A percentile compares a stretch with the other conserved stretches of the same genome.
Conservation (phyloP, 169 alveolate genomes). For the Toxoplasma gondii region DNA sequence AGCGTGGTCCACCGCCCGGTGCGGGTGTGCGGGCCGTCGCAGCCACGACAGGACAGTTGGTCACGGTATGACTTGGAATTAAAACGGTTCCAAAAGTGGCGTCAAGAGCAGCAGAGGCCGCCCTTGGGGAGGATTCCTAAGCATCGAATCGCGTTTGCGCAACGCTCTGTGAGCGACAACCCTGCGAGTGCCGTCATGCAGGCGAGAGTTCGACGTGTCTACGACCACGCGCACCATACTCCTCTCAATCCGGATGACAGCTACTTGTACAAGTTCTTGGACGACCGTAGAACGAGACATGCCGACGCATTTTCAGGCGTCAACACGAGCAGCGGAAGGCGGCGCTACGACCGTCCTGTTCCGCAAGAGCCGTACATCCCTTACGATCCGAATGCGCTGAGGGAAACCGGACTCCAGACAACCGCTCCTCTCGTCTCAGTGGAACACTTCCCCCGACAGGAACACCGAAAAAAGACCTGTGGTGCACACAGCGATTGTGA, state of each 20-base stretch:
- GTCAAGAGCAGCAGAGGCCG: slow-evolving; percentile 2
- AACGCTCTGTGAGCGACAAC: neutral
- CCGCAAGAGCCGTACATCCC: slow-evolving; percentile 5
- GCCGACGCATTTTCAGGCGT: slow-evolving; percentile 20
- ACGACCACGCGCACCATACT: slow-evolving; percentile 14
- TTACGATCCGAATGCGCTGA: neutral
- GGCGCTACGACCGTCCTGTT: slow-evolving; percentile 1
- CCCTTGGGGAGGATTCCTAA: neutral
- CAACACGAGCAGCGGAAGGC: slow-evolving; percentile 1
- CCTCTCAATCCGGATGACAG: neutral
- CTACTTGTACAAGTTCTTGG: slow-evolving; percentile 9
- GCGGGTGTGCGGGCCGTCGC: neutral
- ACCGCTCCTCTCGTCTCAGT: neutral
- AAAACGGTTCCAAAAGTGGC: slow-evolving; percentile 14
- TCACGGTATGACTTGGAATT: neutral
- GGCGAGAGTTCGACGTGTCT: neutral
- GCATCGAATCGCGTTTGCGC: slow-evolving; percentile 1
- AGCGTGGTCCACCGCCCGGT: neutral
- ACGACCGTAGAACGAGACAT: neutral
- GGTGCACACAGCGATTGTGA: neutral
- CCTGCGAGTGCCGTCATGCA: neutral
- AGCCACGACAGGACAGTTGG: slow-evolving; percentile 9
- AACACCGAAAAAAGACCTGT: neutral
- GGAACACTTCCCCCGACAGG: neutral
- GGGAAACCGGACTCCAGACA: neutral